Evolutionary conservation across 495 filamentous ascomycete species (phyloP).

Genomic region (Penicillium crystallinum): DNA sequence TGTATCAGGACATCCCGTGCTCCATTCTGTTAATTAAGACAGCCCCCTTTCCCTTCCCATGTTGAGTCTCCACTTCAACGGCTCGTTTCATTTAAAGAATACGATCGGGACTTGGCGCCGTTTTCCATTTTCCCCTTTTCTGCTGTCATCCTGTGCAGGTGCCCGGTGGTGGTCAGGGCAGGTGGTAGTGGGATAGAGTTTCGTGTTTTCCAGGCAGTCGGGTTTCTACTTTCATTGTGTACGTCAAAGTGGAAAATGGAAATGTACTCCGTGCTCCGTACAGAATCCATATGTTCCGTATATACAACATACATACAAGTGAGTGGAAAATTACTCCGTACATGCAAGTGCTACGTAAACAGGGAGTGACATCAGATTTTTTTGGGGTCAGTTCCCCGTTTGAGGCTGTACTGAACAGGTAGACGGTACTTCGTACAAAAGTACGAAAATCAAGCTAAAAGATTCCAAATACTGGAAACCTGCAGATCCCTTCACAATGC

Average conservation of each 20-base stretch:
- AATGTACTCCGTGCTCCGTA: too few species aligned
- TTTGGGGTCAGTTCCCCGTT: too few species aligned
- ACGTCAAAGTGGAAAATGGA: background rate
- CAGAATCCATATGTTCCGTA: too few species aligned
- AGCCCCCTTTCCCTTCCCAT: constrained; percentile 1
- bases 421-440: background rate
- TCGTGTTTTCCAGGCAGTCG: background rate
- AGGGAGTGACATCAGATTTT: constrained; percentile 7
- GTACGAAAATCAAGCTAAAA: constrained; percentile 2
- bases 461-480: background rate
- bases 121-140: constrained; percentile 1
- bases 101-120: constrained; percentile 7
- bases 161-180: background rate
- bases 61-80: background rate
- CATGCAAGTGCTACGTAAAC: too few species aligned
- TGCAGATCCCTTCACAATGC: constrained; percentile 5
- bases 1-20: too few species aligned
- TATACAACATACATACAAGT: too few species aligned
- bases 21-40: too few species aligned
- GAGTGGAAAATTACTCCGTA: too few species aligned
- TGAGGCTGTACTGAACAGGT: background rate
- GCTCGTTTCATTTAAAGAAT: constrained; percentile 3
- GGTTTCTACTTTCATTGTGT: background rate
- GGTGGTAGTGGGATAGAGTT: background rate
- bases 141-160: background rate